Evolutionary conservation across 495 filamentous ascomycete genomes (phyloP).

Genomic region (Penicillium simplicissimum): DNA sequence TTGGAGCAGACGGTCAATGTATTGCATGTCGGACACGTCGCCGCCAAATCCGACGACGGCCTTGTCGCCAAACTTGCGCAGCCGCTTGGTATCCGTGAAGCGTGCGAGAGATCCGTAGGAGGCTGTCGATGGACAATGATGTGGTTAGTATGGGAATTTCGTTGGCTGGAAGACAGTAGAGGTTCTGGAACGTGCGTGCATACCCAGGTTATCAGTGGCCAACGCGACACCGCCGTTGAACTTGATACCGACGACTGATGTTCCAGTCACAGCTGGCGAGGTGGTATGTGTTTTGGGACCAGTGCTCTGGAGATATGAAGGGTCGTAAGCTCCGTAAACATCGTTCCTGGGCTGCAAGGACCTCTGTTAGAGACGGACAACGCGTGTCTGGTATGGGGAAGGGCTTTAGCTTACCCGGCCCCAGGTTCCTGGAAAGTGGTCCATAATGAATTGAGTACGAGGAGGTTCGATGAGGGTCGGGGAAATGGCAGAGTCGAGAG

Average conservation of each 20-base stretch:
- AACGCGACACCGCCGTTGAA: constrained; percentile 96
- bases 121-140: constrained; percentile 50
- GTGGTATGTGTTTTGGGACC: constrained; percentile 84
- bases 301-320: constrained; percentile 71
- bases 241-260: constrained; percentile 90
- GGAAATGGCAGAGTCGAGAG: not conserved
- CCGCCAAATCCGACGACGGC: constrained; percentile 86
- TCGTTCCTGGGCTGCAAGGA: constrained; percentile 81
- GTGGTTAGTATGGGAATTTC: constrained; percentile 8
- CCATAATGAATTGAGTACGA: constrained; percentile 58
- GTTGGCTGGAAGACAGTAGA: not conserved
- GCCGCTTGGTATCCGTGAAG: constrained; percentile 90
- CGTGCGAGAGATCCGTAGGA: constrained; percentile 97
- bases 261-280: constrained; percentile 90
- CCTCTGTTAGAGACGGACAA: constrained; percentile 32
- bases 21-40: constrained; percentile 98
- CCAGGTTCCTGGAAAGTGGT: constrained; percentile 95
- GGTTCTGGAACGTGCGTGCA: constrained; percentile 4
- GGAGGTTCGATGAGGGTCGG: not conserved
- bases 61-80: constrained; percentile 73
- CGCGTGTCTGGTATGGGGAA: constrained; percentile 15
- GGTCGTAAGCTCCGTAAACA: constrained; percentile 89
- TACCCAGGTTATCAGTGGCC: constrained; percentile 95
- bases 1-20: constrained; percentile 84
- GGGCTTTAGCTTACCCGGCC: constrained; percentile 72